Evolutionary conservation across 1,139 yeast species (phyloP).

Genomic region (Hyphopichia buzzinii): DNA sequence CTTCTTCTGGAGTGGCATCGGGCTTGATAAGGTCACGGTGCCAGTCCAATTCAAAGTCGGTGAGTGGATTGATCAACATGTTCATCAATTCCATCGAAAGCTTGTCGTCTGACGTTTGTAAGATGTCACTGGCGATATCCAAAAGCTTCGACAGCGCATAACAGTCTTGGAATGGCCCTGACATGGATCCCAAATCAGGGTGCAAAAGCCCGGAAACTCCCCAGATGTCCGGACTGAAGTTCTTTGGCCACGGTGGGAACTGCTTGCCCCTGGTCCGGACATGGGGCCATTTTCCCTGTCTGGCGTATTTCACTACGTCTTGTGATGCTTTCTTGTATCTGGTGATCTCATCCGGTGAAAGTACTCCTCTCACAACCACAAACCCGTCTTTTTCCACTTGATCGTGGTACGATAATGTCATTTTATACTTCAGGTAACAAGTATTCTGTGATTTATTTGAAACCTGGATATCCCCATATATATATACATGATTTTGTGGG

Average conservation of each 20-base stretch:
- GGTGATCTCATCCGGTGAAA: constrained; percentile 40
- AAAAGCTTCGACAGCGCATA: constrained; percentile 44
- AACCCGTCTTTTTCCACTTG: constrained; percentile 46
- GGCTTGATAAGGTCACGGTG: constrained; percentile 56
- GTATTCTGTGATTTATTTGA: too few species aligned
- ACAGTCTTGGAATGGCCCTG: constrained; percentile 42
- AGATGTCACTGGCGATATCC: constrained; percentile 42
- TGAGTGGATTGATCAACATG: constrained; percentile 56
- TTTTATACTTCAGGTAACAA: neutral
- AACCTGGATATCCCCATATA: neutral
- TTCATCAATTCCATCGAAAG: constrained; percentile 54
- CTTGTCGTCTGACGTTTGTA: constrained; percentile 36
- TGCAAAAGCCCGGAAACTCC: constrained; percentile 52
- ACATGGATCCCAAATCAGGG: constrained; percentile 44
- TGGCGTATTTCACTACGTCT: constrained; percentile 42
- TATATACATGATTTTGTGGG: neutral
- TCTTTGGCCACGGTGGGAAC: constrained; percentile 60
- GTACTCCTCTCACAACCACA: constrained; percentile 41
- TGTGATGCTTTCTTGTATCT: constrained; percentile 39
- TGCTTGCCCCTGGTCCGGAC: constrained; percentile 57
- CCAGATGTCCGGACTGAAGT: constrained; percentile 57
- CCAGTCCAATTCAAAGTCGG: constrained; percentile 58
- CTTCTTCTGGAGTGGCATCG: constrained; percentile 48
- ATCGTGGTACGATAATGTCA: constrained; percentile 19
- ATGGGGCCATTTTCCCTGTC: constrained; percentile 52